Evolutionary conservation across 305 asterid genomes (phyloP).

Genomic region (Ilex paraguariensis): DNA sequence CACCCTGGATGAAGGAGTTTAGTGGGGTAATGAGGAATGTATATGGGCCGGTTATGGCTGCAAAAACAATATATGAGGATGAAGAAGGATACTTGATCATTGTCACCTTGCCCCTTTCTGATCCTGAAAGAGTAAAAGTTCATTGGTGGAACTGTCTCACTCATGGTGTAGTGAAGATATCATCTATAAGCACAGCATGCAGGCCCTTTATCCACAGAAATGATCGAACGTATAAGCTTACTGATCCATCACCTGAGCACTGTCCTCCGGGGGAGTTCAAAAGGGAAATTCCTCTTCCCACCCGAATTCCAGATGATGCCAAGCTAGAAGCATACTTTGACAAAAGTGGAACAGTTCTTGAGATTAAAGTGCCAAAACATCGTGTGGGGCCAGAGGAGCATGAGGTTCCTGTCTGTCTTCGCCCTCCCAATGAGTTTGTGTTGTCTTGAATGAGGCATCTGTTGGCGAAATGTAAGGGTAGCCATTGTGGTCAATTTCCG

Average conservation of each 20-base stretch:
- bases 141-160: conserved; percentile 18
- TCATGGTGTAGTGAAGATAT: conserved; percentile 11
- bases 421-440: conserved; percentile 17
- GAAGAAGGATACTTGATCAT: conserved; percentile 12
- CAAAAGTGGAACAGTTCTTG: conserved; percentile 16
- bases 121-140: conserved; percentile 19
- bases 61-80: conserved; percentile 17
- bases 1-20: conserved; percentile 16
- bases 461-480: conserved; percentile 1
- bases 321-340: conserved; percentile 20
- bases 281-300: conserved; percentile 16
- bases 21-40: conserved; percentile 17
- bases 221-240: conserved; percentile 15
- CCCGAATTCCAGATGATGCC: conserved; percentile 18
- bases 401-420: conserved; percentile 20
- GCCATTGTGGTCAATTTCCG: not conserved
- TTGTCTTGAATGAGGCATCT: conserved; percentile 7
- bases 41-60: conserved; percentile 14
- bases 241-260: conserved; percentile 19
- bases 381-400: conserved; percentile 16
- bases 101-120: conserved; percentile 15
- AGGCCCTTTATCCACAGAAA: conserved; percentile 15
- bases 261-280: conserved; percentile 17
- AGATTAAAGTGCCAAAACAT: conserved; percentile 18
- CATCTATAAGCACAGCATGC: conserved; percentile 11